phyloP scores from a whole-genome alignment of 2,329 filamentous ascomycete species.

The Fusarium paranaense region DNA sequence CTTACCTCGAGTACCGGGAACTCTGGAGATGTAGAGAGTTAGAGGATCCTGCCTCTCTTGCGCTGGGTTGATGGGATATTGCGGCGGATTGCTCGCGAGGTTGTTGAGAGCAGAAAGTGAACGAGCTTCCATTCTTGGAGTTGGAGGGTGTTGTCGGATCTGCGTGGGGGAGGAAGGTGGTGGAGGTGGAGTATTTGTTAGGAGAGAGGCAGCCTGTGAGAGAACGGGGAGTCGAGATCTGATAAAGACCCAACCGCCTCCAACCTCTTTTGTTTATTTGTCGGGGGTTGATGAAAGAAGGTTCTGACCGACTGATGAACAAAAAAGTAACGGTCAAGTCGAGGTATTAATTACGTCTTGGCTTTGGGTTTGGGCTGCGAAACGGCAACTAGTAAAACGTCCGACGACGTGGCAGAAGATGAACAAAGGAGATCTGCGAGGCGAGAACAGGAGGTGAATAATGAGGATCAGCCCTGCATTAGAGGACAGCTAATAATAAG shows the following conservation, averaged over 20 bases:
- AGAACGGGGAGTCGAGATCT: conserved; percentile 16
- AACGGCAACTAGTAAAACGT: background rate
- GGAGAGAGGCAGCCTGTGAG: conserved; percentile 4
- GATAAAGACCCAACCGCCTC: conserved; percentile 10
- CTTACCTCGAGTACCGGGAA: conserved; percentile 89
- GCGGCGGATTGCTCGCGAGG: conserved; percentile 87
- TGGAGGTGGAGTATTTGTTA: conserved; percentile 6
- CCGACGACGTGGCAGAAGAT: background rate
- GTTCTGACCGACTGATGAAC: background rate
- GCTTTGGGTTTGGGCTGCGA: conserved; percentile 12
- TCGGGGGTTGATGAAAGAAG: background rate
- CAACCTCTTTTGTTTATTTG: conserved; percentile 7
- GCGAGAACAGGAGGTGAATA: background rate
- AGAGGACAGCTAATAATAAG: background rate
- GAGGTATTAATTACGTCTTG: conserved; percentile 16
- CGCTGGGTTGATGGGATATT: conserved; percentile 82
- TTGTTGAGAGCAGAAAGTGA: conserved; percentile 84
- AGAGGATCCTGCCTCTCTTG: conserved; percentile 77
- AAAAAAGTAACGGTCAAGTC: background rate
- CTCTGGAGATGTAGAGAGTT: conserved; percentile 90
- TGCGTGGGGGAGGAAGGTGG: conserved; percentile 18
- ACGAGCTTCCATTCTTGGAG: conserved; percentile 74
- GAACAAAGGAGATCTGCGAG: conserved; percentile 6
- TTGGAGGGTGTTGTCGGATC: conserved; percentile 16
- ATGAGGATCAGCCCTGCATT: conserved; percentile 20